phyloP scores from a whole-genome alignment of 2,329 filamentous ascomycete genomes.

The Zymoseptoria ardabiliae region DNA sequence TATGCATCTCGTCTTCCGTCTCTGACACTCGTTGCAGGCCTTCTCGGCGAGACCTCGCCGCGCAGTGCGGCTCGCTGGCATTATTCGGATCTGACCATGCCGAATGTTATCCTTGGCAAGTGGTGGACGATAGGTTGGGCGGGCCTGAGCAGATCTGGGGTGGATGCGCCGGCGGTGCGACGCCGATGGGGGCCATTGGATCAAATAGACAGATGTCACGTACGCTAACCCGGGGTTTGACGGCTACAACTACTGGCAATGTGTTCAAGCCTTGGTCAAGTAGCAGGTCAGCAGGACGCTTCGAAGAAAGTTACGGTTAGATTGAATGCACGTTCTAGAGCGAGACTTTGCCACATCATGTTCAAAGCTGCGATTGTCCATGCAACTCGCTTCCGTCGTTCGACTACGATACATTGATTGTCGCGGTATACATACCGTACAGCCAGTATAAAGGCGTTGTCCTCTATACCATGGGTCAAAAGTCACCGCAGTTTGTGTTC shows the following conservation, averaged over 20 bases:
- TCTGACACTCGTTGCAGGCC: constrained; percentile 24
- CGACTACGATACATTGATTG: too few species aligned
- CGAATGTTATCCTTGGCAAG: background rate
- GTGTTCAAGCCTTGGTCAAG: too few species aligned
- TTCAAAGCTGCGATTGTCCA: too few species aligned
- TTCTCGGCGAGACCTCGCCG: constrained; percentile 12
- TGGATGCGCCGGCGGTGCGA: background rate
- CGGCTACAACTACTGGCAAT: background rate
- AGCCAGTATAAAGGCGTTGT: too few species aligned
- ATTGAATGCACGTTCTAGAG: background rate
- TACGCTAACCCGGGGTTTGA: background rate
- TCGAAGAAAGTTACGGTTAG: background rate
- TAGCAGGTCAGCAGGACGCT: background rate
- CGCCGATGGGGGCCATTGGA: background rate
- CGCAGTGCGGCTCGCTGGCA: constrained; percentile 4
- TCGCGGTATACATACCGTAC: too few species aligned
- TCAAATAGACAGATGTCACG: background rate
- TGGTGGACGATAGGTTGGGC: background rate
- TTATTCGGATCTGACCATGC: background rate
- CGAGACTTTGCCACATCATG: too few species aligned
- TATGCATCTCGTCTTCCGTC: constrained; percentile 22
- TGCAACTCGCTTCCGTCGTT: too few species aligned
- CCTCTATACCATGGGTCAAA: too few species aligned
- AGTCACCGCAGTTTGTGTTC: too few species aligned
- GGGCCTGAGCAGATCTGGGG: background rate